phyloP scores from a whole-genome alignment of 2,329 filamentous ascomycete genomes.

The Alternaria alternata region DNA sequence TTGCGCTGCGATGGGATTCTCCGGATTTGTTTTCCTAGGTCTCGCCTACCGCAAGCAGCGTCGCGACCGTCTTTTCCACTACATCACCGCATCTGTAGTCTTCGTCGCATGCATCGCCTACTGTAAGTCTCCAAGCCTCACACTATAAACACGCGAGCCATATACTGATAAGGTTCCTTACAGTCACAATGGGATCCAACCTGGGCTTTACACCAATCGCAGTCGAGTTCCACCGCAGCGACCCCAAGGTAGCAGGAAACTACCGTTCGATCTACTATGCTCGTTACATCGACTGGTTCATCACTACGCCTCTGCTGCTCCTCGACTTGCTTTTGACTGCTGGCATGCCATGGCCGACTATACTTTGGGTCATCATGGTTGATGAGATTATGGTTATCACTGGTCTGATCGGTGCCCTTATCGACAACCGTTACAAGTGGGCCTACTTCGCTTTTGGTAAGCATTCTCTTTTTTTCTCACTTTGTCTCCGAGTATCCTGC shows the following conservation, averaged over 20 bases:
- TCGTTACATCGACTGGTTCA: conserved; percentile 70
- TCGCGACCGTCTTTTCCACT: conserved; percentile 68
- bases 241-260: conserved; percentile 57
- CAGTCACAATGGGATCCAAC: conserved; percentile 69
- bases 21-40: conserved; percentile 63
- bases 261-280: conserved; percentile 73
- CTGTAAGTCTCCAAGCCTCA: conserved; percentile 40
- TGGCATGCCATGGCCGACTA: conserved; percentile 70
- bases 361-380: conserved; percentile 68
- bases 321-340: conserved; percentile 69
- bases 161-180: not conserved
- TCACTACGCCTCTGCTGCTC: conserved; percentile 71
- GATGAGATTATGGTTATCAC: conserved; percentile 74
- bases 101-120: conserved; percentile 69
- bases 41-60: conserved; percentile 63
- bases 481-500: not conserved
- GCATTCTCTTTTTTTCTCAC: not conserved
- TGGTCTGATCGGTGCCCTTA: conserved; percentile 71
- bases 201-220: conserved; percentile 69
- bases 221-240: conserved; percentile 64
- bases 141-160: not conserved
- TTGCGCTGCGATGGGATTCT: conserved; percentile 65
- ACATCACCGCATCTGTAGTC: conserved; percentile 67
- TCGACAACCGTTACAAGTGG: conserved; percentile 71
- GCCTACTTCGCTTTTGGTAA: conserved; percentile 67